These are phyloP conservation scores for Tuber microsphaerosporum DNA, from an alignment of 495 filamentous ascomycete genomes.

Conservation along the genomic window DNA sequence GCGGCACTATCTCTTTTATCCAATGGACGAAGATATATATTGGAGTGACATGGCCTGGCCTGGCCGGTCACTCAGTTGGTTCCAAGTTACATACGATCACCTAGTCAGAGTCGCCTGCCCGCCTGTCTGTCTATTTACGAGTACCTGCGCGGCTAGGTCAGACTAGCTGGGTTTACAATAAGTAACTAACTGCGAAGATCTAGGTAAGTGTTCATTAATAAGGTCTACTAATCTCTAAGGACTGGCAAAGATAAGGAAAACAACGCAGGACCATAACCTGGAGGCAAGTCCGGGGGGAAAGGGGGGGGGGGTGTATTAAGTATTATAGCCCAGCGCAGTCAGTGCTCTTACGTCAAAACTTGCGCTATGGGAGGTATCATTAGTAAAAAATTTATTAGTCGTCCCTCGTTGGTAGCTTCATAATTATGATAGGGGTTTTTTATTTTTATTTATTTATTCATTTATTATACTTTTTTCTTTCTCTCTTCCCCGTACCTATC, in stretches of 20 bases:
- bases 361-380: background rate
- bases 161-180: background rate
- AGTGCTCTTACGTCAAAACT: background rate
- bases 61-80: background rate
- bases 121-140: background rate
- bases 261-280: background rate
- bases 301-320: background rate
- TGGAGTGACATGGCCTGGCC: background rate
- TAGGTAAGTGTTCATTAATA: background rate
- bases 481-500: background rate
- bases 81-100: background rate
- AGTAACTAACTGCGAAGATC: background rate
- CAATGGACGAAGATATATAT: background rate
- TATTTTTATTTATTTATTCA: background rate
- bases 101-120: background rate
- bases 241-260: background rate
- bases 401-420: background rate
- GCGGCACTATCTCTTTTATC: background rate
- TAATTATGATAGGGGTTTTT: background rate
- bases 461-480: background rate
- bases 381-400: background rate
- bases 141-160: background rate
- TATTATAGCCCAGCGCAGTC: background rate
- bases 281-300: background rate
- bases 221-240: background rate